Evolutionary conservation across 225 moss, liverwort and hornwort genomes (phyloP).

Genomic region (Antitrichia curtipendula): DNA sequence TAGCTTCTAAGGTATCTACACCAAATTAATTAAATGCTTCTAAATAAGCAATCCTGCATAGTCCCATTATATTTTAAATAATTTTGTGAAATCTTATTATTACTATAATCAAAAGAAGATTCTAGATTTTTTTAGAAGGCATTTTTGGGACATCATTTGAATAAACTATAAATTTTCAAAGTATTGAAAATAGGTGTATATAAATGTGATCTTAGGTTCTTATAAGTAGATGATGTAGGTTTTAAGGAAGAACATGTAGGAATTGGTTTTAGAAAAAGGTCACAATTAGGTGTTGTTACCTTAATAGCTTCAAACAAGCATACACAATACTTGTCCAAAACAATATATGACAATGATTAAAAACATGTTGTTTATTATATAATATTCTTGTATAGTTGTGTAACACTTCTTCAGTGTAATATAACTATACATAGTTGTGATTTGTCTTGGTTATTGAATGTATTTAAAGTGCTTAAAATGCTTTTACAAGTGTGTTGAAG

Average conservation of each 20-base stretch:
- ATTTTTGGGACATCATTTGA: neutral
- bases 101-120: too few species aligned
- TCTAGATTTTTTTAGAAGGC: neutral
- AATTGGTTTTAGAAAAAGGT: accelerated
- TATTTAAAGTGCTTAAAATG: too few species aligned
- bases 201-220: neutral
- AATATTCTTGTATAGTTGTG: neutral
- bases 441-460: too few species aligned
- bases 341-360: neutral
- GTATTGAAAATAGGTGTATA: neutral
- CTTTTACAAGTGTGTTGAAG: too few species aligned
- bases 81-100: too few species aligned
- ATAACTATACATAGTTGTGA: neutral
- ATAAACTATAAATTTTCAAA: neutral
- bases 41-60: too few species aligned
- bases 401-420: accelerated
- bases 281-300: neutral
- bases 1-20: too few species aligned
- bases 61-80: too few species aligned
- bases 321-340: neutral
- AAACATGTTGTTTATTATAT: neutral
- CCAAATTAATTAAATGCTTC: too few species aligned
- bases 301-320: neutral
- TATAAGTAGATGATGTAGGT: neutral
- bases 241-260: neutral